A percentile compares a stretch with the other conserved stretches of the same genome.
These are phyloP conservation scores for Gastrolobium bilobum DNA, from an alignment of 306 rosid genomes.

Conservation along the genomic window DNA sequence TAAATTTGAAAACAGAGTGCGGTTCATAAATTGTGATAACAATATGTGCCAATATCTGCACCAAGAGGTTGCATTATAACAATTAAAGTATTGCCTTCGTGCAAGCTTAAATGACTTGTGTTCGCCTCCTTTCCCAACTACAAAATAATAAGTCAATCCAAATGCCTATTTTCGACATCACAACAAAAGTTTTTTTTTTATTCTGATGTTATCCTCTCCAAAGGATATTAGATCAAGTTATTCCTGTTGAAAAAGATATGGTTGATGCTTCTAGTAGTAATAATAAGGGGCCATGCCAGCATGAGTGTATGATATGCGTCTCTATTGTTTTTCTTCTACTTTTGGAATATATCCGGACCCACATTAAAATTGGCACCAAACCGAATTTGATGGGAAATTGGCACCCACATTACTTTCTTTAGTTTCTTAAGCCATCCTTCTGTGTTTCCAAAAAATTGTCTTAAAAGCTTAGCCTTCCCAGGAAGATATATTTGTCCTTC, in stretches of 20 bases:
- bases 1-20: conserved; percentile 13
- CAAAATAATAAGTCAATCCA: conserved; percentile 44
- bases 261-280: conserved; percentile 42
- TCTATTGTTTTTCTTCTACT: conserved; percentile 33
- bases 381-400: conserved; percentile 11
- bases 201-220: conserved; percentile 41
- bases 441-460: conserved; percentile 19
- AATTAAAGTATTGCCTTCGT: conserved; percentile 17
- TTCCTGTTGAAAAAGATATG: conserved; percentile 54
- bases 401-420: conserved; percentile 29
- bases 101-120: conserved; percentile 9
- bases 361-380: conserved; percentile 42
- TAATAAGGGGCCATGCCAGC: conserved; percentile 48
- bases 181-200: conserved; percentile 47
- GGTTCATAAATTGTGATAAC: conserved; percentile 14
- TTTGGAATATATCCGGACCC: conserved; percentile 50
- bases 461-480: background rate
- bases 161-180: conserved; percentile 40
- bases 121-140: conserved; percentile 26
- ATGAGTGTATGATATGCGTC: conserved; percentile 30
- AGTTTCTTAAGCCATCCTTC: background rate
- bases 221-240: conserved; percentile 34
- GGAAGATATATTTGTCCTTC: background rate
- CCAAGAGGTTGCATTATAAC: conserved; percentile 22
- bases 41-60: conserved; percentile 15